Evolutionary conservation across 139 green algal genomes (phyloP), one percentile per base, ranked within the genome.

Genomic region (Volvox reticuliferus): DNA sequence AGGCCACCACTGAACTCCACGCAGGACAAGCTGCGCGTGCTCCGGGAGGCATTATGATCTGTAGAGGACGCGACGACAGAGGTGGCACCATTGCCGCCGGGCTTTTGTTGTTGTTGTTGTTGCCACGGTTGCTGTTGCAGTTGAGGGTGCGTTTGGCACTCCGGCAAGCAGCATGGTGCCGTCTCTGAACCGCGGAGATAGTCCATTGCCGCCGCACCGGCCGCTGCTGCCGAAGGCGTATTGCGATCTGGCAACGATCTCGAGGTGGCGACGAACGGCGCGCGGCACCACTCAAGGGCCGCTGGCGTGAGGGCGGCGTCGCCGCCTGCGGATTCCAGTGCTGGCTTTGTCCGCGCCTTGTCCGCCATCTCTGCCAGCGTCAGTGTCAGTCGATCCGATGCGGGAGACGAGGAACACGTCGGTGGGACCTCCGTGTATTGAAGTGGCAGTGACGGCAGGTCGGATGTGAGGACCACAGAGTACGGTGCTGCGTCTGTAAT

Each of bases 21-120:
- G 69, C 86, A 90, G 35, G 86, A 90, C 36, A 90, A 44, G 71
- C 86, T 90, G 86, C 86, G 86, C 13, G 71, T 89, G 69, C 85
- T 89, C 69, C 69, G 85, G 30, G 75, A 81, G 12, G 75, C 75
- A 19, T 61, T 81, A 30, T 20, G 33, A 17, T 81, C 75, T n/a
- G 32, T 6, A 18, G 71, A 33, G 2, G 71, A 21, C 2, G 71
- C 71, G 6, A 35, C 26, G 71, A 2, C 21, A n/a, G 71, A 79
- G 71, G 1, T 32, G 9, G 2, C 28, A 30, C 26, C 71, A 14
- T 75, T 28, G 24, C 67, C 67, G 67, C 67, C 67, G 67, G 67
- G 6, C 67, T 75, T 75, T 3, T 75, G 67, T 28, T 75, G 67
- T 28, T 75, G 67, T 35, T 30, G 71, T 18, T 79, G 71, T 20